Base-by-base conservation (phyloP, 805 yeast genomes). In the Suhomyces sp. region DNA sequence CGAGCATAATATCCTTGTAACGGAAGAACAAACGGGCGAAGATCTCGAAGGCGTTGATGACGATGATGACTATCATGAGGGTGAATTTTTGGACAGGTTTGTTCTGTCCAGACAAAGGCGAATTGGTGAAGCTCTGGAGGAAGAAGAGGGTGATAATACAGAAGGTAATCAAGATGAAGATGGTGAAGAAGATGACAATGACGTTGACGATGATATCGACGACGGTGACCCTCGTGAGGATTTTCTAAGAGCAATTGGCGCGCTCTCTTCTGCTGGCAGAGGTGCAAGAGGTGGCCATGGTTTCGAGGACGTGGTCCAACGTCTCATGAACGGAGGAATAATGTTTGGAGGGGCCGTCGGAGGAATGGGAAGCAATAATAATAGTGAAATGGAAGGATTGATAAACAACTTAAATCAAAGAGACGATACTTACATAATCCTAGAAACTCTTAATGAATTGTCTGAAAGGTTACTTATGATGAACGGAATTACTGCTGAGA, bases 381-480 rank as follows among this genome's bases (percentile, higher is more conserved):
- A 41, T 20, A 34, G 51, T 5, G 71, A 65, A 38, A 56, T 63
- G 32, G 63, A 57, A 24, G 45, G 49, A 4, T 49, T 74, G 19
- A 52, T 72, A 2, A 50, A 57, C 10, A 67, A 64, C 24, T 50
- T 76, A 23, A 54, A 54, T 22, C 66, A 63, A 28, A 60, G 72
- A 10, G 79, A 73, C 2, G 85, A 82, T 48, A 71, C 87, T 0
- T 83, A 68, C 48, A 43, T 80, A 13, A 69, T 83, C 2, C 54
- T 81, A 48, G 90, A 83, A 49, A 74, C 81, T 2, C 58, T 84
- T 33, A 79, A 74, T 43, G 86, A 83, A 50, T 55, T 85, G 14
- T 74, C 83, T 17, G 85, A 79, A 43, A 60, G 76, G 31, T 50
- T 85, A 7, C 61, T 85, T 34, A 80, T 84, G 88, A 76, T 80